phyloP scores from a whole-genome alignment of 331 rosid species.

The Malus hybrid region DNA sequence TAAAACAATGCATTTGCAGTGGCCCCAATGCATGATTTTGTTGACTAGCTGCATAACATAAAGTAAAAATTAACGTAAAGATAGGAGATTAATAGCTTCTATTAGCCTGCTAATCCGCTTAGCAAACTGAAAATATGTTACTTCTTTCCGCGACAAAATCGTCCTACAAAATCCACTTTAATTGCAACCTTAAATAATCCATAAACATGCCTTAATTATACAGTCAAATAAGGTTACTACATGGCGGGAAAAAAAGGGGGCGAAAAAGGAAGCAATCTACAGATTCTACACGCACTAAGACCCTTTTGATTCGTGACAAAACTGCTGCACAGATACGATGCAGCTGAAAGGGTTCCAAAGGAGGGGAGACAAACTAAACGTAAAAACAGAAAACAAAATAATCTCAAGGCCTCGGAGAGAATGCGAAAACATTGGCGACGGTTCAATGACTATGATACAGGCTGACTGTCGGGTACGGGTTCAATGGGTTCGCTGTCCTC shows the following conservation, averaged over 20 bases:
- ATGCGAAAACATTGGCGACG: not conserved
- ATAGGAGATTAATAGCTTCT: not conserved
- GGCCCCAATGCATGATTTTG: not conserved
- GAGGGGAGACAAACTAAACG: not conserved
- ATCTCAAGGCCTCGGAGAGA: not conserved
- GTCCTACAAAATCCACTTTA: not conserved
- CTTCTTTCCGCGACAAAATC: constrained; percentile 6
- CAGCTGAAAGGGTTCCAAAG: no score
- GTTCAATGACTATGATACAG: not conserved
- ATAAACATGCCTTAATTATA: not conserved
- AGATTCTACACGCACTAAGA: not conserved
- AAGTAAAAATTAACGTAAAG: not conserved
- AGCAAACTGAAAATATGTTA: not conserved
- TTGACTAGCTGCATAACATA: not conserved
- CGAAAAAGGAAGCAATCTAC: not conserved
- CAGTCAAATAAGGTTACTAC: not conserved
- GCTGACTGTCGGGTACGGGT: constrained; percentile 60
- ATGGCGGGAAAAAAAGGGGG: not conserved
- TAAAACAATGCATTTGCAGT: not conserved
- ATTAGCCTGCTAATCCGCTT: not conserved
- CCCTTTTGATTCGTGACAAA: not conserved
- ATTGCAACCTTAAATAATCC: not conserved
- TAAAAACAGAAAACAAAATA: no score
- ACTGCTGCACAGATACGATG: not conserved
- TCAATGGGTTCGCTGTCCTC: constrained; percentile 31